phyloP scores from a whole-genome alignment of 352 stramenopile species.

The Globisporangium spiculum region DNA sequence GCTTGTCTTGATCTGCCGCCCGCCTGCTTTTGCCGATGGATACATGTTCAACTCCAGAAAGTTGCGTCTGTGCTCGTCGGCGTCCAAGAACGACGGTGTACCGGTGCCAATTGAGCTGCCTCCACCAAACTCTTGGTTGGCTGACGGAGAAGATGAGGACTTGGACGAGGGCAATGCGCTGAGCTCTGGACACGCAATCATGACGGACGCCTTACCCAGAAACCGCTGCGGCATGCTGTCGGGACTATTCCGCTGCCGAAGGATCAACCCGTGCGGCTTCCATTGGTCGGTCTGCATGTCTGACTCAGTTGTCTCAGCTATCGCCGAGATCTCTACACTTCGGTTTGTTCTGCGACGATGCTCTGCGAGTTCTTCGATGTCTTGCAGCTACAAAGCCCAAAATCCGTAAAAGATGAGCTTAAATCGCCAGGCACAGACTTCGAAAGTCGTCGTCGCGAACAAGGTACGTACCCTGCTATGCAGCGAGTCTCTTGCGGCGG shows the following conservation, averaged over 20 bases:
- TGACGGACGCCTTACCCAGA: slow-evolving; percentile 65
- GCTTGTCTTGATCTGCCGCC: slow-evolving; percentile 65
- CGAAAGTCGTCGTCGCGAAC: not conserved
- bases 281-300: slow-evolving; percentile 76
- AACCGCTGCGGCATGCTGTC: slow-evolving; percentile 70
- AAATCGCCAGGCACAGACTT: not conserved
- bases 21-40: slow-evolving; percentile 40
- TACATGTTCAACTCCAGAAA: slow-evolving; percentile 60
- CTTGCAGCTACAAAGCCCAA: slow-evolving; percentile 36
- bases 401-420: not conserved
- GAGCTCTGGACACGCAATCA: slow-evolving; percentile 65
- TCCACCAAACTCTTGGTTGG: slow-evolving; percentile 24
- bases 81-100: slow-evolving; percentile 17
- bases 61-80: slow-evolving; percentile 39
- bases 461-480: slow-evolving; percentile 34
- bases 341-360: slow-evolving; percentile 59
- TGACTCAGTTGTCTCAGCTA: slow-evolving; percentile 36
- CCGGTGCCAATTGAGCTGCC: not conserved
- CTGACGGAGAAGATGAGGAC: slow-evolving; percentile 10
- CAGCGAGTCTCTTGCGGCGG: slow-evolving; percentile 32
- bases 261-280: slow-evolving; percentile 65
- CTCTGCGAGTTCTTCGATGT: slow-evolving; percentile 52
- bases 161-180: slow-evolving; percentile 15
- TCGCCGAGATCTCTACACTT: slow-evolving; percentile 51
- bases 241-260: slow-evolving; percentile 64